Conservation (phyloP, 225 moss, liverwort and hornwort genomes). For the Marchantia paleacea region DNA sequence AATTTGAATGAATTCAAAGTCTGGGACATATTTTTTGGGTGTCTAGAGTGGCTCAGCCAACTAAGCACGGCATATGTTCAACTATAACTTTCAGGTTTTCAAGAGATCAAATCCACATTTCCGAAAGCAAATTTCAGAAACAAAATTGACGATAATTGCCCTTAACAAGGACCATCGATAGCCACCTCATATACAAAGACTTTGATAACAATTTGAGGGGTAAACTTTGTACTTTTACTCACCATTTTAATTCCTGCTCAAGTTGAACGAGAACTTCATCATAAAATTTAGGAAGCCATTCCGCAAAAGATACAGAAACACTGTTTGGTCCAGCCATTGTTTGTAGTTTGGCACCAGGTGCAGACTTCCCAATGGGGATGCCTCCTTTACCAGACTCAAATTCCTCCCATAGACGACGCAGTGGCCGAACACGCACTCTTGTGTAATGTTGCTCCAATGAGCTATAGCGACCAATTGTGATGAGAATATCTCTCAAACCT, state of each 20-base stretch:
- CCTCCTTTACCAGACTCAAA: slow-evolving; percentile 90
- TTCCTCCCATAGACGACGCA: slow-evolving; percentile 97
- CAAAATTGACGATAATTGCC: too few relatives aligned
- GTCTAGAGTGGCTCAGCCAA: neutral
- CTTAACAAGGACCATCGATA: too few relatives aligned
- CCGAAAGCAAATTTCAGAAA: neutral
- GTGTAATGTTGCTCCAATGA: slow-evolving; percentile 98
- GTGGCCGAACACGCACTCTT: slow-evolving; percentile 82
- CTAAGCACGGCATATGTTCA: neutral
- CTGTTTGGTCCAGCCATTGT: slow-evolving; percentile 47
- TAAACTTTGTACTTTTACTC: slow-evolving; percentile 2
- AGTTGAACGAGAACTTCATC: slow-evolving; percentile 91
- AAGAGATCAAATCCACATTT: neutral
- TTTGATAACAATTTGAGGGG: neutral
- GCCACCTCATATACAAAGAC: too few relatives aligned
- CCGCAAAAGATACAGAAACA: slow-evolving; percentile 69
- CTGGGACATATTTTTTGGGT: neutral
- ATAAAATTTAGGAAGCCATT: slow-evolving; percentile 88
- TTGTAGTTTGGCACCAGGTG: slow-evolving; percentile 54
- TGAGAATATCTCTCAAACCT: slow-evolving; percentile 94
- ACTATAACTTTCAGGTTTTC: neutral
- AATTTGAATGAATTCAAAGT: too few relatives aligned
- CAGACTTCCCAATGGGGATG: slow-evolving; percentile 56
- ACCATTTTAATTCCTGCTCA: slow-evolving; percentile 97
- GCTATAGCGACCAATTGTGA: slow-evolving; percentile 89